Percentiles rank a stretch among this genome's conserved stretches.
Evolutionary conservation across 2,329 filamentous ascomycete genomes (phyloP).

Genomic region (Monilinia aucupariae): DNA sequence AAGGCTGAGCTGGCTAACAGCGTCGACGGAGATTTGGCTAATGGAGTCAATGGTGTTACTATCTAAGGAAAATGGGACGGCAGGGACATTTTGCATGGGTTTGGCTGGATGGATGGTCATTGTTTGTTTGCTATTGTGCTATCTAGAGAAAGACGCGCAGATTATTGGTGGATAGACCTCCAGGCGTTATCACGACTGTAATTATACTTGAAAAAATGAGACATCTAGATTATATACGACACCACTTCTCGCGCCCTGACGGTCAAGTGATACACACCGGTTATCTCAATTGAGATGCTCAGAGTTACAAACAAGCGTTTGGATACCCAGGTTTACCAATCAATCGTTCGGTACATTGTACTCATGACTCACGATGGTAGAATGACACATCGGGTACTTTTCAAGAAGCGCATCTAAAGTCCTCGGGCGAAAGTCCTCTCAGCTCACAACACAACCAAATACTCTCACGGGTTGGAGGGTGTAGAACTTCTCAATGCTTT

Average conservation of each 20-base stretch:
- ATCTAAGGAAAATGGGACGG: constrained; percentile 9
- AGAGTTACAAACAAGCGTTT: background rate
- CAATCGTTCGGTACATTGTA: background rate
- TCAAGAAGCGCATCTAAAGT: too few relatives aligned
- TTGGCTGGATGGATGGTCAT: constrained; percentile 1
- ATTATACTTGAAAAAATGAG: background rate
- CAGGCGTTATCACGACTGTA: constrained; percentile 10
- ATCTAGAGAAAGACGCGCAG: background rate
- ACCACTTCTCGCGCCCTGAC: background rate
- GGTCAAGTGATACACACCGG: background rate
- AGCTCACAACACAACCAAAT: too few relatives aligned
- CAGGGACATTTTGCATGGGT: constrained; percentile 5
- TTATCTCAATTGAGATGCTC: background rate
- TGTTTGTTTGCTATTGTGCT: background rate
- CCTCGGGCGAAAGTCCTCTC: too few relatives aligned
- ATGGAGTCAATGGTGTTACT: constrained; percentile 14
- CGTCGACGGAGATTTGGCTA: constrained; percentile 11
- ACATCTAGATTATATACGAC: background rate
- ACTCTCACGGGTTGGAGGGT: too few relatives aligned
- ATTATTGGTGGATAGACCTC: background rate
- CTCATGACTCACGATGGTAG: background rate
- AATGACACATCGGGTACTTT: background rate
- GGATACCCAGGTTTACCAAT: background rate
- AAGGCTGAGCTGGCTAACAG: constrained; percentile 9
- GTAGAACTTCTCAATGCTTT: too few relatives aligned